These are phyloP conservation scores for Polytrichum commune DNA, from an alignment of 225 moss, liverwort and hornwort genomes.

Conservation along the genomic window DNA sequence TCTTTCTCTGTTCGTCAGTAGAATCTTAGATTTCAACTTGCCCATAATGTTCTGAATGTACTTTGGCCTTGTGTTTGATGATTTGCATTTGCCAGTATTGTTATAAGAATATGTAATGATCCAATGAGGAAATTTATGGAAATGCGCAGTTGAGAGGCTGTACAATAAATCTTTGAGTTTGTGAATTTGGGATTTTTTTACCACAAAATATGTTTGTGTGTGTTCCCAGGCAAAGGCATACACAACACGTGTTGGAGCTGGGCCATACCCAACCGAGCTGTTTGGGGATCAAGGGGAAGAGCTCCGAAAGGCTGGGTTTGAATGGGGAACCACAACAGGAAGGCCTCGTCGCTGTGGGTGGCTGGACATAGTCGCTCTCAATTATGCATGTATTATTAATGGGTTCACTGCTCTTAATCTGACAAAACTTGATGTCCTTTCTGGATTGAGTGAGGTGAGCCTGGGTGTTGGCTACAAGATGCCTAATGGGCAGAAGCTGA, in stretches of 20 bases:
- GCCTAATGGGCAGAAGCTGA: constrained; percentile 48
- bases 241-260: constrained; percentile 90
- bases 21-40: too few relatives aligned
- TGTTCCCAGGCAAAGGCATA: constrained; percentile 83
- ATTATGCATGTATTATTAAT: constrained; percentile 84
- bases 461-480: constrained; percentile 69
- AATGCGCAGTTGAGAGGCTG: too few relatives aligned
- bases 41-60: too few relatives aligned
- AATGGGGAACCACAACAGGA: constrained; percentile 96
- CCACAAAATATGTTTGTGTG: not conserved
- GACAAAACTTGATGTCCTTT: constrained; percentile 94
- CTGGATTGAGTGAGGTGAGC: constrained; percentile 64
- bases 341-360: constrained; percentile 97
- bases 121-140: too few relatives aligned
- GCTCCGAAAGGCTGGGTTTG: constrained; percentile 80
- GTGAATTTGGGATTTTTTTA: too few relatives aligned
- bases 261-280: constrained; percentile 91
- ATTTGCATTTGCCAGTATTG: too few relatives aligned
- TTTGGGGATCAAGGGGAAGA: constrained; percentile 74
- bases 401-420: constrained; percentile 93
- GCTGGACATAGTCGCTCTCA: constrained; percentile 88
- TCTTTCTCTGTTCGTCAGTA: too few relatives aligned
- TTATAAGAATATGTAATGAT: too few relatives aligned
- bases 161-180: too few relatives aligned
- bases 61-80: too few relatives aligned